phyloP scores from a whole-genome alignment of 129 eudicot genomes.

The Artemisia annua region DNA sequence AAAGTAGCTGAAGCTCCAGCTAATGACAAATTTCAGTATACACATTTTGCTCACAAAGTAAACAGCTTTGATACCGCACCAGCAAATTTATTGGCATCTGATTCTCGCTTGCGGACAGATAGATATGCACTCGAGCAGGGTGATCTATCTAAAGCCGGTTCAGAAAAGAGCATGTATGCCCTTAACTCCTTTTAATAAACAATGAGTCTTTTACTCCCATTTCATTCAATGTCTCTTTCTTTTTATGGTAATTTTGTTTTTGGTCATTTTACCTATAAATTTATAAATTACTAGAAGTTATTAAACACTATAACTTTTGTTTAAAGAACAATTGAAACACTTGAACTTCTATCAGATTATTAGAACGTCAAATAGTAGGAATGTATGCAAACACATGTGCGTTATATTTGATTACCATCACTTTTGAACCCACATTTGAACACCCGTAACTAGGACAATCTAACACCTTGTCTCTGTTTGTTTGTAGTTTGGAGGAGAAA shows the following conservation, averaged over 20 bases:
- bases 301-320: no score
- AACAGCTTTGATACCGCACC: constrained; percentile 97
- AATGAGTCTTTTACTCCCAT: neutral
- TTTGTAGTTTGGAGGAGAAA: constrained; percentile 76
- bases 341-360: neutral
- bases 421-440: neutral
- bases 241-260: no score
- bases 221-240: neutral
- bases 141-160: constrained; percentile 85
- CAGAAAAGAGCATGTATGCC: constrained; percentile 68
- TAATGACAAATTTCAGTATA: constrained; percentile 83
- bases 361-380: neutral
- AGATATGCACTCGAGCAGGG: constrained; percentile 92
- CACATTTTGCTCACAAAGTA: constrained; percentile 89
- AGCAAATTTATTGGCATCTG: constrained; percentile 71
- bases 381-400: neutral
- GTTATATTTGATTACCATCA: neutral
- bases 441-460: neutral
- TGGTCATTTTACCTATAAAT: no score
- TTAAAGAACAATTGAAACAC: neutral
- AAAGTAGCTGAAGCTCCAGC: constrained; percentile 65
- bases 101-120: constrained; percentile 90
- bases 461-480: neutral
- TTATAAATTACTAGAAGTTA: no score
- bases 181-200: neutral